Evolutionary conservation across 345 rosid species (phyloP), one percentile per base, ranked within the genome.

Genomic region (Syzygium oleosum): DNA sequence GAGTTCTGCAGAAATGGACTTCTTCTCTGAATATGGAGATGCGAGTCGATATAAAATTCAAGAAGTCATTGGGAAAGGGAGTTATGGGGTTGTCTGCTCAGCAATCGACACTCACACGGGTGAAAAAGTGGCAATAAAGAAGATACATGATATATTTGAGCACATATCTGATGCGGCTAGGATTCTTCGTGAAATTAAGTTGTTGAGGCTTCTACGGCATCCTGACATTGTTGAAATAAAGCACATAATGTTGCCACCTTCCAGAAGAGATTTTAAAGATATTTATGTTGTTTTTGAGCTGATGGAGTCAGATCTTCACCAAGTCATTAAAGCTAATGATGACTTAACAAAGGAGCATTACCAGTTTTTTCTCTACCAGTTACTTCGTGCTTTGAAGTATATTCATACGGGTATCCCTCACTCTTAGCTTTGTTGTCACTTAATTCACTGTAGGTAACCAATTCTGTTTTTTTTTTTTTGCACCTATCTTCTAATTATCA

Each of bases 271-370:
- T 68, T 97, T 97, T 52, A 97, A 95, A 92, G 98, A 97, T 91
- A 97, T 97, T 65, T 97, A 93, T 93, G 99, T 97, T 86, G 99
- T 97, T 88, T 97, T 97, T 86, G 99, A 97, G 94, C 95, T 96
- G 87, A 97, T 97, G 99, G 98, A 97, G 88, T 96, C 99, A 0
- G 98, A 97, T 91, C 98, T 97, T 87, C 98, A 97, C 91, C 98
- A 96, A 91, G 99, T 97, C 88, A 97, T 97, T 85, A 97, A 96
- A 91, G 99, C 98, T 54, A 97, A 97, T 89, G 99, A 97, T 90
- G 99, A 97, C 90, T 93, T 97, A 93, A 97, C 99, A 0, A 92
- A 92, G 89, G 99, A 97, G 90, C 99, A 97, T 90, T 94, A 97
- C 91, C 99, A 97, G 90, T 97, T 97, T 92, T 97, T 97, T 88